Evolutionary conservation across 164 flowering plant species (phyloP), one percentile per base, ranked within the genome.

Genomic region (Nymphaea thermarum): DNA sequence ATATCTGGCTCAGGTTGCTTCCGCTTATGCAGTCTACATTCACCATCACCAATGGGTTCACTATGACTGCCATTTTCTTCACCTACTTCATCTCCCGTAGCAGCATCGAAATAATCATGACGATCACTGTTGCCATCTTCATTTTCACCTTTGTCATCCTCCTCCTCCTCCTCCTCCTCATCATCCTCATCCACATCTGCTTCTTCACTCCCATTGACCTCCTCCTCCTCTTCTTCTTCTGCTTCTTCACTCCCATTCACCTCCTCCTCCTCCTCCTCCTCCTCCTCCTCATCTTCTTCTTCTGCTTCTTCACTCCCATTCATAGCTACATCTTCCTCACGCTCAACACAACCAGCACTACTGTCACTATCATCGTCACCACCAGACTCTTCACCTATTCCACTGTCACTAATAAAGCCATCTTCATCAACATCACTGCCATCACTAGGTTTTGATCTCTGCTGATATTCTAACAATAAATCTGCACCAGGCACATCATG

Each of bases 401-500:
- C 63, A 11, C 75, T 83, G 66, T 75, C 82, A 8, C 12, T 8
- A 16, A 55, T 16, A 67, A 44, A 63, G 57, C 65, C 68, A 44
- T 70, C 61, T 42, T 65, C 82, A 47, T 80, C 77, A 64, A 67
- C 67, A 68, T 71, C 79, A 68, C 72, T 66, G 42, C 63, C 70
- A 67, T 67, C 59, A 41, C 25, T 65, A 55, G 16, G 16, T 8
- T 55, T 55, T 8, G 60, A 55, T 10, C 12, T 16, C 10, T 55
- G 10, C 14, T 66, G 74, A 18, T 68, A 65, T 65, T 73, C 80
- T 61, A 72, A 73, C 66, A 92, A 74, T 64, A 92, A 77, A 74
- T 92, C 98, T 72, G 78, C 70, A 67, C 84, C 97, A 70, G 93
- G 86, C 71, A 93, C 88, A 83, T 77, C 60, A 71, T 76, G 83